Conservation (phyloP, 2,329 filamentous ascomycete species). For the Calycina herbarum region DNA sequence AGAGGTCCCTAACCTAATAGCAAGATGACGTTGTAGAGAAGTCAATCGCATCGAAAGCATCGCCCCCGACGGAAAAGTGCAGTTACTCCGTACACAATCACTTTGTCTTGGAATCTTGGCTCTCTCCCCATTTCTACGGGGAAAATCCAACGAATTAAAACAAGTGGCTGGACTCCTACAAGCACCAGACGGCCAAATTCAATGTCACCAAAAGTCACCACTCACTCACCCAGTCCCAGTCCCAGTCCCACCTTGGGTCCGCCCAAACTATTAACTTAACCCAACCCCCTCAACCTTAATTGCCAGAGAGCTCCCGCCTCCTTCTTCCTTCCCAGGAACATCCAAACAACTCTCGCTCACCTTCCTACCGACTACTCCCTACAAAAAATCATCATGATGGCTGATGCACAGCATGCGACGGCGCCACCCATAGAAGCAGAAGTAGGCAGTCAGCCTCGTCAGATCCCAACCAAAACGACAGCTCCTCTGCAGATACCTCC, state of each 20-base stretch:
- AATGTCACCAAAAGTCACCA: background rate
- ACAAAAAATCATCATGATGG: constrained; percentile 14
- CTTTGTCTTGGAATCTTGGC: constrained; percentile 2
- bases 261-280: background rate
- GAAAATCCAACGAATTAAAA: background rate
- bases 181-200: background rate
- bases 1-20: too few relatives aligned
- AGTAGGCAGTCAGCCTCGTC: constrained; percentile 27
- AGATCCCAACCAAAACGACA: constrained; percentile 29
- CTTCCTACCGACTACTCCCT: background rate
- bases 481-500: constrained; percentile 27
- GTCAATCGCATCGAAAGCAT: background rate
- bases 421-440: constrained; percentile 15
- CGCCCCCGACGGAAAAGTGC: too few relatives aligned
- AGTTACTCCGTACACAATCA: background rate
- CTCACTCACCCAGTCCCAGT: background rate
- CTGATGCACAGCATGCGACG: constrained; percentile 12
- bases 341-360: background rate
- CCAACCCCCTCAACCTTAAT: background rate
- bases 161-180: background rate
- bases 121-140: background rate
- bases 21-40: too few relatives aligned
- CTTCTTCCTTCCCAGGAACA: background rate
- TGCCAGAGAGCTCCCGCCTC: background rate
- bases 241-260: background rate